phyloP scores from a whole-genome alignment of 352 stramenopile species.

The Blastocystis sp. region DNA sequence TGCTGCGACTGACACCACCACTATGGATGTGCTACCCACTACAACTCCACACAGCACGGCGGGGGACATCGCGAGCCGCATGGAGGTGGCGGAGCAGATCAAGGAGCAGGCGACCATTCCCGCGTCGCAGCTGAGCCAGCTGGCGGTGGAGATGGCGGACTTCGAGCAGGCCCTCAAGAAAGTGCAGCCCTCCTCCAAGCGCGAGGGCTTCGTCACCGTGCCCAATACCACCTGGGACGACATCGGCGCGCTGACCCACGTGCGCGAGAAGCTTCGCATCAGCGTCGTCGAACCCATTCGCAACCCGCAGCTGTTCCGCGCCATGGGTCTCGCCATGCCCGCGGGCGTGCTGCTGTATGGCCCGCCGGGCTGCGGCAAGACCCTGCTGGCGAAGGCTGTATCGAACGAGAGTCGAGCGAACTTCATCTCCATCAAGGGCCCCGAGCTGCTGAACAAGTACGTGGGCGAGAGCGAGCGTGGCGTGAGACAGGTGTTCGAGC shows the following conservation, averaged over 20 bases:
- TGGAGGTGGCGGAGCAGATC: background rate
- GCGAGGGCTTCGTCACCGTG: constrained; percentile 95
- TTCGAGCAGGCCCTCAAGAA: constrained; percentile 90
- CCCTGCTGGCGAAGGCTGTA: constrained; percentile 95
- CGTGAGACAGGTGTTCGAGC: constrained; percentile 90
- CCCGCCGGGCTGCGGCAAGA: constrained; percentile 95
- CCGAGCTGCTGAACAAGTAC: constrained; percentile 98
- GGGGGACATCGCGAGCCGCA: background rate
- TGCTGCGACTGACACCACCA: background rate
- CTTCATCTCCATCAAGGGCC: constrained; percentile 97
- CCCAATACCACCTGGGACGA: constrained; percentile 95
- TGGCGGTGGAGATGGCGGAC: constrained; percentile 92
- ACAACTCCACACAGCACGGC: background rate
- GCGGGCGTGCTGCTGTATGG: constrained; percentile 94
- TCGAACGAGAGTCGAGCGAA: constrained; percentile 95
- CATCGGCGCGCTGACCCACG: constrained; percentile 85
- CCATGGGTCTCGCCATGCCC: constrained; percentile 90
- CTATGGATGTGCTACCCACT: background rate
- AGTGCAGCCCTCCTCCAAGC: constrained; percentile 94
- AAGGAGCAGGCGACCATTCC: constrained; percentile 77
- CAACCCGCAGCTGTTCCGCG: constrained; percentile 88
- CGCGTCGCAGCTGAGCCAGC: constrained; percentile 80
- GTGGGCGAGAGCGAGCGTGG: constrained; percentile 93
- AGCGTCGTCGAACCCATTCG: constrained; percentile 94
- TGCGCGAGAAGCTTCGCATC: constrained; percentile 90